Base-by-base conservation (phyloP, 352 stramenopile genomes). In the Phytopythium oedochilum region DNA sequence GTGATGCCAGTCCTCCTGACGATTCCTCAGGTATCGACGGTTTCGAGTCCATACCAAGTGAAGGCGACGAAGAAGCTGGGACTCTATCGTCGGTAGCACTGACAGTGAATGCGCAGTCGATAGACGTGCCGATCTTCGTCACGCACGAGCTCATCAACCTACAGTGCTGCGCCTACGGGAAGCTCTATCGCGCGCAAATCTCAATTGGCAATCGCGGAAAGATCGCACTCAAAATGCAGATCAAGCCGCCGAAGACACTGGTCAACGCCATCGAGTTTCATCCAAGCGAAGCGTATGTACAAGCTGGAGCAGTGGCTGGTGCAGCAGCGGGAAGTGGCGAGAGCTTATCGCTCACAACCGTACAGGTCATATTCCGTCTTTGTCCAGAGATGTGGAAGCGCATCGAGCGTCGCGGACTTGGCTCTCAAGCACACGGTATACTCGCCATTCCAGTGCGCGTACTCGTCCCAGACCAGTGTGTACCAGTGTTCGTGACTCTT, bases 181-280 rank as follows among this genome's bases (percentile, higher is more conserved):
- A 96, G 43, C 73, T 96, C 5, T 97, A 97, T 59, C 80, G 89
- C 1, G 73, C 83, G 8, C 78, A 92, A 42, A 51, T 97, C 4
- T 38, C 80, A 2, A 52, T 97, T 3, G 79, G 75, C 43, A 98
- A 98, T 53, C 83, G 92, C 15, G 89, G 87, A 12, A 94, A 92
- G 60, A 83, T 96, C 17, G 78, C 92, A 12, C 66, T 96, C 14
- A 92, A 94, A 54, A 75, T 91, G 22, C 71, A 90, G 28, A 56
- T 95, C 2, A 78, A 80, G 31, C 70, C 91, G 1, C 88, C 90
- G 2, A 83, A 85, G 43, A 48, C 61, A 5, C 68, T 97, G 1
- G 56, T 64, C 17, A 66, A 73, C 1, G 81, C 62, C 39, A 43
- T 97, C 12, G 86, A 96, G 52, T 94, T 97, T 47, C 63, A 81